Percentiles rank a stretch among this genome's conserved stretches.
Conservation (phyloP, 2,329 filamentous ascomycete species). For the Venturia carpophila region DNA sequence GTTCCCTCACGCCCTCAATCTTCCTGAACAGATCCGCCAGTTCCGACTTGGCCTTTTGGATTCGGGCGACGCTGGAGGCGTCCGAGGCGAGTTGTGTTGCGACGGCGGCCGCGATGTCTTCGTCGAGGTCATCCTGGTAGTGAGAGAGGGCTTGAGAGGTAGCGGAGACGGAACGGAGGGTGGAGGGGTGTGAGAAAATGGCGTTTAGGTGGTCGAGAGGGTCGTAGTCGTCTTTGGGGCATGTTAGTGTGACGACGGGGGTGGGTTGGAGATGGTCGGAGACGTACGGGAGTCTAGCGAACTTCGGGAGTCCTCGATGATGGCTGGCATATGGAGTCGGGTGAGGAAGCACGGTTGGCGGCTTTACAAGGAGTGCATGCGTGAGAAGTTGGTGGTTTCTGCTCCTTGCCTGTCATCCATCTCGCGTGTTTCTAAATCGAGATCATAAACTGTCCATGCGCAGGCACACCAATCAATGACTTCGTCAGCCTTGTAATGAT, state of each 20-base stretch:
- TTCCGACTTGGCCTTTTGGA: constrained; percentile 84
- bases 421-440: neutral
- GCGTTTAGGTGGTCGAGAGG: constrained; percentile 88
- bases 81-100: constrained; percentile 74
- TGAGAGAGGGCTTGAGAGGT: constrained; percentile 66
- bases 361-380: neutral
- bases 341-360: neutral
- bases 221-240: constrained; percentile 65
- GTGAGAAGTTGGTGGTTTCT: neutral
- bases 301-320: neutral
- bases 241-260: constrained; percentile 4
- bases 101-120: constrained; percentile 65
- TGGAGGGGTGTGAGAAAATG: constrained; percentile 83
- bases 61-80: constrained; percentile 79
- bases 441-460: neutral
- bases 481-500: neutral
- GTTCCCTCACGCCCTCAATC: constrained; percentile 84
- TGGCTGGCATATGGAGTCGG: constrained; percentile 10
- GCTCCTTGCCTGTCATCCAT: neutral
- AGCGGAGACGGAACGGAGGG: constrained; percentile 65
- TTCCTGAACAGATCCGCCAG: constrained; percentile 85
- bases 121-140: constrained; percentile 75
- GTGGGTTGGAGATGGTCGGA: neutral
- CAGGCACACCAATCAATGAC: neutral
- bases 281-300: constrained; percentile 17